phyloP scores from a whole-genome alignment of 257 asterid species.

The Salvia rosmarinus region DNA sequence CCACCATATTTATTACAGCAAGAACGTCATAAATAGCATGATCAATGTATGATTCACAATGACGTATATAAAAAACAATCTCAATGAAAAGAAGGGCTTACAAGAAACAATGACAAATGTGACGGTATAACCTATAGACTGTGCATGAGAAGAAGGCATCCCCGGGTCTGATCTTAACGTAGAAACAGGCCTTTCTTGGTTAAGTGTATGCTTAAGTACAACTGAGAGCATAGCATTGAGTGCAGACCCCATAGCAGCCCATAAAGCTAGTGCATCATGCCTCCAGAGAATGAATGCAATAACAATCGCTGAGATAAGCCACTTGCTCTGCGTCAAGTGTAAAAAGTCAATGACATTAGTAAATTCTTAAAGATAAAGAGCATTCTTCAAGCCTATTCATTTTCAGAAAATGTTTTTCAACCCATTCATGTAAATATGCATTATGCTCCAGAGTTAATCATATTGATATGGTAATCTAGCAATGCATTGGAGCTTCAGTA shows the following conservation, averaged over 20 bases:
- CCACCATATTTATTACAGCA: not conserved
- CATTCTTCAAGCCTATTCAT: not conserved
- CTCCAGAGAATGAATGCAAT: conserved; percentile 55
- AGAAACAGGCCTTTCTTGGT: conserved; percentile 75
- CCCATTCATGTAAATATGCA: not conserved
- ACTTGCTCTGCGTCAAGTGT: conserved; percentile 68
- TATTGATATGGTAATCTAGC: not conserved
- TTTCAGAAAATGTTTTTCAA: not conserved
- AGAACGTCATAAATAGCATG: conserved; percentile 19
- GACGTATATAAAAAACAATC: not conserved
- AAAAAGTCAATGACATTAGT: conserved; percentile 24
- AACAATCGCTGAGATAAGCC: conserved; percentile 53
- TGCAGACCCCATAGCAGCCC: conserved; percentile 73
- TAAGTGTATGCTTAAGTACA: conserved; percentile 54
- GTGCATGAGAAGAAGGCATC: conserved; percentile 95
- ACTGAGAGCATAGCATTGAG: conserved; percentile 54
- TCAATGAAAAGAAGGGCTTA: conserved; percentile 34
- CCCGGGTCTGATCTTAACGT: conserved; percentile 80
- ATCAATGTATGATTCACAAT: not conserved
- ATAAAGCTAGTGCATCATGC: conserved; percentile 70
- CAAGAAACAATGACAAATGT: conserved; percentile 54
- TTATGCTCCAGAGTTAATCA: not conserved
- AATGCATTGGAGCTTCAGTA: not conserved
- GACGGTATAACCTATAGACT: conserved; percentile 55
- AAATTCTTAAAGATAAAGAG: not conserved